Conservation (phyloP, 78 protist genomes). For the Dictyostelium discoideum region DNA sequence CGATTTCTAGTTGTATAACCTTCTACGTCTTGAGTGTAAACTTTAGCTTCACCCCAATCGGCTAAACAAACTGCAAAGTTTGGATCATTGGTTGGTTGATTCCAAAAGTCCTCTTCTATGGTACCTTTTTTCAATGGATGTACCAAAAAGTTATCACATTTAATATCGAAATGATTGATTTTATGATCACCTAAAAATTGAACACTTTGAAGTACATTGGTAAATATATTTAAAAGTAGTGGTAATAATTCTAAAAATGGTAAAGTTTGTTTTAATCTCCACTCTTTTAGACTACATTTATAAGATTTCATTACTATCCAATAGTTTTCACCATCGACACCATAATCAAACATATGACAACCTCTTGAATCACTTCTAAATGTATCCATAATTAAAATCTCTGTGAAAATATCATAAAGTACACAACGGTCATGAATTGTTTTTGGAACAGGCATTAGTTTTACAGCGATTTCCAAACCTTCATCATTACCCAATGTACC, state of each 20-base stretch:
- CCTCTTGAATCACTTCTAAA: conserved; percentile 82
- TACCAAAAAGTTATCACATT: conserved; percentile 91
- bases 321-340: conserved; percentile 85
- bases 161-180: conserved; percentile 94
- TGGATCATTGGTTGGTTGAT: conserved; percentile 63
- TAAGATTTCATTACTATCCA: conserved; percentile 90
- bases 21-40: conserved; percentile 84
- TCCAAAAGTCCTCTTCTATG: conserved; percentile 75
- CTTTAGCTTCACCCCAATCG: conserved; percentile 94
- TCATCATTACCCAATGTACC: conserved; percentile 76
- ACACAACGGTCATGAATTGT: conserved; percentile 86
- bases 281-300: conserved; percentile 75
- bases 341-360: conserved; percentile 89
- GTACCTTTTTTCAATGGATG: conserved; percentile 71
- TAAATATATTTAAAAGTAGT: conserved; percentile 72
- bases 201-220: conserved; percentile 46
- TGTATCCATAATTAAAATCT: conserved; percentile 85
- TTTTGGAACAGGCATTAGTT: conserved; percentile 78
- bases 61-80: conserved; percentile 82
- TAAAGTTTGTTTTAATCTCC: conserved; percentile 86
- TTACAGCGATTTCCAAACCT: conserved; percentile 67
- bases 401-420: conserved; percentile 87
- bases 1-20: conserved; percentile 87
- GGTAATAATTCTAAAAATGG: conserved; percentile 65
- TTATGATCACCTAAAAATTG: conserved; percentile 60